A percentile compares a stretch with the other conserved stretches of the same genome.
Conservation (phyloP, 495 filamentous ascomycete species). For the Penicillium psychrofluorescens region DNA sequence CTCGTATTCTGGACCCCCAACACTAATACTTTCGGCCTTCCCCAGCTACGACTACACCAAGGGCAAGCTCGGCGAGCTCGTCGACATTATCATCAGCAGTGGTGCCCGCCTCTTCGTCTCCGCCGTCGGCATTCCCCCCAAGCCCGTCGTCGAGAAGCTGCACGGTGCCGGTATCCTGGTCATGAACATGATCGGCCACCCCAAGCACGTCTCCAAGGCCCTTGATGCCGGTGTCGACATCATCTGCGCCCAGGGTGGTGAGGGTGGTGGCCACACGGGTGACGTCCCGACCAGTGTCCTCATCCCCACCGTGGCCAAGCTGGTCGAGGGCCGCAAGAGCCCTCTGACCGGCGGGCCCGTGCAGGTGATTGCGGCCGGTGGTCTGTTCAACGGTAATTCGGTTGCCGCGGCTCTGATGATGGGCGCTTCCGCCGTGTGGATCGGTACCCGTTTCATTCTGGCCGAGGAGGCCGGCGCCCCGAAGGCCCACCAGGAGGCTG, state of each 20-base stretch:
- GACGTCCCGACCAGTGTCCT: conserved; percentile 83
- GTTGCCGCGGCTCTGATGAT: conserved; percentile 89
- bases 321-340: conserved; percentile 74
- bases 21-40: too few relatives aligned
- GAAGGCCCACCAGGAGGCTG: conserved; percentile 92
- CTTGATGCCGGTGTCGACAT: conserved; percentile 83
- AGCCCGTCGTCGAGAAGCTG: conserved; percentile 77
- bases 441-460: conserved; percentile 93
- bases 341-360: conserved; percentile 81
- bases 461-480: conserved; percentile 90
- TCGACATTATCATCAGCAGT: conserved; percentile 87
- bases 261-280: conserved; percentile 88
- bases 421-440: conserved; percentile 88
- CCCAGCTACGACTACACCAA: conserved; percentile 99
- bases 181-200: conserved; percentile 99
- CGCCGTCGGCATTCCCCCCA: conserved; percentile 90
- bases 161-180: conserved; percentile 83
- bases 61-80: conserved; percentile 87
- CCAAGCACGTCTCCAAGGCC: conserved; percentile 94
- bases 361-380: conserved; percentile 88
- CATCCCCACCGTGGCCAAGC: conserved; percentile 82
- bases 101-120: conserved; percentile 92
- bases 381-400: conserved; percentile 86
- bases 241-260: conserved; percentile 89
- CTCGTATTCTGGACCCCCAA: neutral